phyloP scores from a whole-genome alignment of 148 eudicot species.

The Fagopyrum homotropicum region DNA sequence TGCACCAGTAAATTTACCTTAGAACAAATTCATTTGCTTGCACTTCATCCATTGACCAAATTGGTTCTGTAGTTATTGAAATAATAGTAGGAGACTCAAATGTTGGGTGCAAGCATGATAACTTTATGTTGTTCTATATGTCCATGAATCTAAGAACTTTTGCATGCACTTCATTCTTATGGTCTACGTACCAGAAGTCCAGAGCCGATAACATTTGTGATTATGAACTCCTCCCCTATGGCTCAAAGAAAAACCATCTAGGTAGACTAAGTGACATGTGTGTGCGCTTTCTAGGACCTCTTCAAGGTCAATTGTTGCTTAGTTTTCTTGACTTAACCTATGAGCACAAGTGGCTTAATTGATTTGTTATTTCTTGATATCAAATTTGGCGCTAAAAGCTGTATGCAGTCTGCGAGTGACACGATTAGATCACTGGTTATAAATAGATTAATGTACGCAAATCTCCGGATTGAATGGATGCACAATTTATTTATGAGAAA shows the following conservation, averaged over 20 bases:
- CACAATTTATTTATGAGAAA: background rate
- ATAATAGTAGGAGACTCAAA: too few species aligned
- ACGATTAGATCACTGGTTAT: background rate
- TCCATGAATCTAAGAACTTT: too few species aligned
- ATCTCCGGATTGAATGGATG: background rate
- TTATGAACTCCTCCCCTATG: background rate
- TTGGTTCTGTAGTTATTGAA: too few species aligned
- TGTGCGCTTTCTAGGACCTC: background rate
- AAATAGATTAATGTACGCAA: background rate
- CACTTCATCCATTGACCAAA: too few species aligned
- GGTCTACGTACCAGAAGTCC: too few species aligned
- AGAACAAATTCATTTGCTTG: background rate
- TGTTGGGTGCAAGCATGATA: too few species aligned
- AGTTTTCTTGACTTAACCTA: background rate
- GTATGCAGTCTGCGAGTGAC: background rate
- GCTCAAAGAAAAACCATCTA: background rate
- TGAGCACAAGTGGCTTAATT: background rate
- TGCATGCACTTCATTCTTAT: too few species aligned
- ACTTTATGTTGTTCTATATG: too few species aligned
- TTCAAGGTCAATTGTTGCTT: background rate
- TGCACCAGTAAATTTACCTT: background rate
- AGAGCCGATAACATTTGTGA: too few species aligned
- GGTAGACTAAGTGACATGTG: background rate
- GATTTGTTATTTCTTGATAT: background rate
- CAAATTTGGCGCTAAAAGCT: background rate